phyloP scores from a whole-genome alignment of 2,329 filamentous ascomycete genomes.

The Colletotrichum sp. region DNA sequence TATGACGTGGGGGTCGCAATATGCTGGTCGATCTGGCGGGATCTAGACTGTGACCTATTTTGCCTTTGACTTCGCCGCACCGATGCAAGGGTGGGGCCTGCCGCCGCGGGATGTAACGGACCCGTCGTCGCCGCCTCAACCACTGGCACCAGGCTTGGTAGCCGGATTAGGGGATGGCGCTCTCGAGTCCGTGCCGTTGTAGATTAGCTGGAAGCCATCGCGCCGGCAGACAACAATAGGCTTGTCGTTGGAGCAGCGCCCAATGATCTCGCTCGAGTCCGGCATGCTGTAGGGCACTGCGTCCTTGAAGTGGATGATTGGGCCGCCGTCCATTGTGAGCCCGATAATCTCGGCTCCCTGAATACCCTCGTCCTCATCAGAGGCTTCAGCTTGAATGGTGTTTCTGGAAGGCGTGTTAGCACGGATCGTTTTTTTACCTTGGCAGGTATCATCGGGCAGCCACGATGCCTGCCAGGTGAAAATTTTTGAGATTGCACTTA shows the following conservation, averaged over 20 bases:
- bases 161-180: constrained; percentile 14
- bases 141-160: not conserved
- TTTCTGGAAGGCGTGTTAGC: constrained; percentile 32
- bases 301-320: constrained; percentile 50
- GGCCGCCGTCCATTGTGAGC: constrained; percentile 49
- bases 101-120: constrained; percentile 9
- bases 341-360: constrained; percentile 43
- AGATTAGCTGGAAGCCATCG: constrained; percentile 37
- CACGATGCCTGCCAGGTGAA: not conserved
- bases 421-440: constrained; percentile 16
- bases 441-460: constrained; percentile 17
- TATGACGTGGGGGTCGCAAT: constrained; percentile 13
- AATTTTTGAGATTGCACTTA: constrained; percentile 31
- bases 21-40: constrained; percentile 1
- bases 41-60: constrained; percentile 10
- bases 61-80: constrained; percentile 17
- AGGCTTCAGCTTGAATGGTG: constrained; percentile 34
- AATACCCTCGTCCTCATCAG: constrained; percentile 32
- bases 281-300: constrained; percentile 34
- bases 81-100: constrained; percentile 16
- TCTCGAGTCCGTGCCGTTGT: constrained; percentile 14
- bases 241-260: constrained; percentile 35
- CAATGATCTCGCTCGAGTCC: constrained; percentile 39
- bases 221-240: constrained; percentile 45
- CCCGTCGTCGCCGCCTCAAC: not conserved